Conservation (phyloP, 179 eudicot species). For the Vitellaria paradoxa region DNA sequence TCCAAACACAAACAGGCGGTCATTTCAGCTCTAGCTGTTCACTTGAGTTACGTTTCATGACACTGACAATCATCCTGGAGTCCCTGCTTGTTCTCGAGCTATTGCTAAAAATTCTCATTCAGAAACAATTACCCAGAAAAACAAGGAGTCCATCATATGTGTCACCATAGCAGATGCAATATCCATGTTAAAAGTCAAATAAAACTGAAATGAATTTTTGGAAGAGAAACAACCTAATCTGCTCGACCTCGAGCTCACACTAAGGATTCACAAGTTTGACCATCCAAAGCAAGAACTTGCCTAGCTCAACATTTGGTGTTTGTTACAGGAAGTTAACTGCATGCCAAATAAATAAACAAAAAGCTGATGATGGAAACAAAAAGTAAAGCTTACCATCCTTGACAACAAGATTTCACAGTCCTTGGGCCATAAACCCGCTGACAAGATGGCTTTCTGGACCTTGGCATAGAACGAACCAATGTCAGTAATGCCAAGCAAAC, state of each 20-base stretch:
- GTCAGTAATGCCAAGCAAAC: constrained; percentile 84
- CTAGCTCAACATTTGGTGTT: background rate
- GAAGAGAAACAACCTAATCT: background rate
- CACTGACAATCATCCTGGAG: background rate
- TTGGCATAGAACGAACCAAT: constrained; percentile 85
- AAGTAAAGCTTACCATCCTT: constrained; percentile 63
- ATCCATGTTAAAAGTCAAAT: background rate
- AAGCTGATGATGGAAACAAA: background rate
- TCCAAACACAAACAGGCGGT: background rate
- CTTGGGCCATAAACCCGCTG: constrained; percentile 82
- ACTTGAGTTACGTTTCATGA: background rate
- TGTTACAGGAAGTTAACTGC: background rate
- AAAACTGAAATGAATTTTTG: background rate
- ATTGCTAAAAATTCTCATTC: background rate
- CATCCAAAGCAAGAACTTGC: background rate
- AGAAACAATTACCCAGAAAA: background rate
- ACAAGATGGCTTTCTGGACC: constrained; percentile 67
- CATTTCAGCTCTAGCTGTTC: background rate
- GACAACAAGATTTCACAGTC: constrained; percentile 74
- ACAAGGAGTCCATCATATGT: background rate
- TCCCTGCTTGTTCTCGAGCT: background rate
- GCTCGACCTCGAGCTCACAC: background rate
- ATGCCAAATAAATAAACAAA: background rate
- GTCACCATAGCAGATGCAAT: background rate
- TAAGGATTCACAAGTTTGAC: background rate